phyloP scores from a whole-genome alignment of 2,329 filamentous ascomycete species.

The Penicillium glabrum region DNA sequence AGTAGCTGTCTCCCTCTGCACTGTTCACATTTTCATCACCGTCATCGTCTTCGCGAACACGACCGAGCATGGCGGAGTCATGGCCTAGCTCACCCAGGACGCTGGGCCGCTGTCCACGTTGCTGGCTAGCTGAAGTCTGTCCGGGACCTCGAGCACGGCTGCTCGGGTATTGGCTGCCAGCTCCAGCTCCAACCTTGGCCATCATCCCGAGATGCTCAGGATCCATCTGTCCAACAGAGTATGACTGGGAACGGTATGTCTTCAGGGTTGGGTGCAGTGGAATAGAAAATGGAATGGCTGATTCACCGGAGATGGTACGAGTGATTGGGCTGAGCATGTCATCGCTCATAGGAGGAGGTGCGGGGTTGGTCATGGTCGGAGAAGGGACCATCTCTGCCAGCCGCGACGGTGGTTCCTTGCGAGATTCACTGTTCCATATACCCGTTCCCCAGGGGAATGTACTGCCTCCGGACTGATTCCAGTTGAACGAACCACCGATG shows the following conservation, averaged over 20 bases:
- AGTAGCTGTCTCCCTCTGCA: constrained; percentile 40
- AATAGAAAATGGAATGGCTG: constrained; percentile 76
- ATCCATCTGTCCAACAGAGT: constrained; percentile 89
- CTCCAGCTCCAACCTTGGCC: constrained; percentile 31
- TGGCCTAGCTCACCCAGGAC: constrained; percentile 48
- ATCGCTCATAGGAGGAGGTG: constrained; percentile 53
- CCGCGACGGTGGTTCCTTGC: constrained; percentile 74
- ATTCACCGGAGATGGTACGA: constrained; percentile 51
- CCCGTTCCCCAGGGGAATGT: constrained; percentile 71
- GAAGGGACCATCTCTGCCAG: constrained; percentile 74
- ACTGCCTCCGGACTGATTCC: constrained; percentile 46
- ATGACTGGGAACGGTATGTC: constrained; percentile 92
- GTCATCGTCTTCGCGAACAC: constrained; percentile 51
- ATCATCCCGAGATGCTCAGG: constrained; percentile 53
- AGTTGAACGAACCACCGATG: constrained; percentile 42
- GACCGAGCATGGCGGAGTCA: constrained; percentile 47
- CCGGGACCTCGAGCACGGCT: constrained; percentile 38
- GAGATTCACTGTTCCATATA: constrained; percentile 76
- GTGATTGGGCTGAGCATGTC: constrained; percentile 52
- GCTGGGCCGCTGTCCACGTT: constrained; percentile 68
- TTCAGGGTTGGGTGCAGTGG: constrained; percentile 88
- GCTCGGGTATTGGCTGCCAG: constrained; percentile 24
- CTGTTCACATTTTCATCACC: constrained; percentile 41
- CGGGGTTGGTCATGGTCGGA: constrained; percentile 62
- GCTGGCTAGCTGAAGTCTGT: constrained; percentile 70